Evolutionary conservation across 129 eudicot genomes (phyloP).

Genomic region (Arctium lappa): DNA sequence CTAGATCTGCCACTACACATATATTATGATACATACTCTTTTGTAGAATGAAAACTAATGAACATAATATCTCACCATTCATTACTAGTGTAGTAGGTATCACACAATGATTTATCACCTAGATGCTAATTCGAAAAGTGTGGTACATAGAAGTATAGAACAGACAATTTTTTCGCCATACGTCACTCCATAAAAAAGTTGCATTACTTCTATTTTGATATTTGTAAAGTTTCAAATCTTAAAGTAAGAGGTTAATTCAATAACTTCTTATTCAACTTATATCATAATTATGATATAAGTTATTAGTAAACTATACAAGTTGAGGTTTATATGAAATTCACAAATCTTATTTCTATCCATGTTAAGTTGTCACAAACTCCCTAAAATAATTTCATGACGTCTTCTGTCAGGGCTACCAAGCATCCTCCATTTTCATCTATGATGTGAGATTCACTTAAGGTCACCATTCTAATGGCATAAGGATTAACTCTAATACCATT

Average conservation of each 20-base stretch:
- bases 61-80: background rate
- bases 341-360: background rate
- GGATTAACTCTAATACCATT: background rate
- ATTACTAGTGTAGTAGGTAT: background rate
- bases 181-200: background rate
- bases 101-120: background rate
- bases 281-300: background rate
- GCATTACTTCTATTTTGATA: background rate
- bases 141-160: background rate
- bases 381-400: background rate
- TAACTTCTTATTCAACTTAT: background rate
- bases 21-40: background rate
- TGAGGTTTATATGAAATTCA: background rate
- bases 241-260: background rate
- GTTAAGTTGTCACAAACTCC: background rate
- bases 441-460: background rate
- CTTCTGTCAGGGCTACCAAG: background rate
- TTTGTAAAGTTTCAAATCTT: background rate
- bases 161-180: background rate
- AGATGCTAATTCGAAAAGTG: background rate
- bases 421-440: background rate
- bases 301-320: background rate
- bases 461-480: no score
- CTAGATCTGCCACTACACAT: background rate
- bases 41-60: background rate